Base-by-base conservation (phyloP, 2,329 filamentous ascomycete genomes). In the Dactylellina sp. region DNA sequence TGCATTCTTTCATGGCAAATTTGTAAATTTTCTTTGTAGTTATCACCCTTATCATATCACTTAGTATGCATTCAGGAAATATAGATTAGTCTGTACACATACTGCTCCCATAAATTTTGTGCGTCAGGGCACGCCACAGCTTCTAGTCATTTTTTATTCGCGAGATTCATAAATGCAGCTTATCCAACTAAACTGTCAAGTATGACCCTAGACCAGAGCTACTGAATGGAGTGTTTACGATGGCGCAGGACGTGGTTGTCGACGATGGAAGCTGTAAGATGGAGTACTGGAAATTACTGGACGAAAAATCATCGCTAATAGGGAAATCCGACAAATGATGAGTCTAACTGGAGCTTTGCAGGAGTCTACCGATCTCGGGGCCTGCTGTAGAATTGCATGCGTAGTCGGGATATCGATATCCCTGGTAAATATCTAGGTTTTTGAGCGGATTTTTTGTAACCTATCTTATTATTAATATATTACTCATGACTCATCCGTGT, bases 201-300 rank as follows among this genome's bases (percentile, higher is more conserved):
- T 39, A 47, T 47, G 42, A 35, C 4, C 2, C 40, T n/a, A 24
- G 25, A 18, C 12, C n/a, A 22, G 32, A 80, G 3, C 85, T 89
- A 66, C 84, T 85, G 1, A 89, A 89, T 0, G 85, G 86, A 1
- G 83, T 86, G 1, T 88, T 89, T 76, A 89, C 88, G 55, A 83
- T 90, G 28, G 86, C 90, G 24, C 89, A 91, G 80, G 89, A 91
- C 77, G 84, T 89, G 22, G 84, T 89, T 12, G 88, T 87, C 2
- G 89, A 91, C 42, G 89, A 90, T 78, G 88, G 87, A 18, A 85
- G 84, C 2, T 88, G 86, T 7, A 86, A 86, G 0, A 83, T 84
- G 65, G 83, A 81, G 1, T 88, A 85, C 75, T 82, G 86, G 47
- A 81, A 83, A 76, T 83, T 83, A 0, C 78, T 88, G 18, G 81